These are phyloP conservation scores for Pogostemon cablin DNA, from an alignment of 257 asterid genomes.

Conservation along the genomic window DNA sequence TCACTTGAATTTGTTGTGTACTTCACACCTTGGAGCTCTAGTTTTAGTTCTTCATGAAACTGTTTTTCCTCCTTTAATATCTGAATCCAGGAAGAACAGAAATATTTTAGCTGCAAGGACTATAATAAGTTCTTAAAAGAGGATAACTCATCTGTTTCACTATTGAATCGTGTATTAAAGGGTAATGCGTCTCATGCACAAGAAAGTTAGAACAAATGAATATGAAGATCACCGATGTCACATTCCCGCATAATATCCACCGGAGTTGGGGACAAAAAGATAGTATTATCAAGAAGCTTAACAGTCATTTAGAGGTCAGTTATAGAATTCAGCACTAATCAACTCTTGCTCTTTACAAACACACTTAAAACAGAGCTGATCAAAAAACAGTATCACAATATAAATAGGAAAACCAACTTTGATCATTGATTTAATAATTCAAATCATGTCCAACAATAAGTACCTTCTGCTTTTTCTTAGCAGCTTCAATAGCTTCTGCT, in stretches of 20 bases:
- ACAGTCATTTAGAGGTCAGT: background rate
- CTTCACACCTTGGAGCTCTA: slow-evolving; percentile 57
- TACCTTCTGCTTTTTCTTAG: slow-evolving; percentile 74
- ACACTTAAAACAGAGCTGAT: background rate
- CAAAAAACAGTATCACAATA: background rate
- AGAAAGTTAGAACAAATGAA: background rate
- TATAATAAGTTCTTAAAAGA: background rate
- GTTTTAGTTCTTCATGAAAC: slow-evolving; percentile 65
- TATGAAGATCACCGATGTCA: background rate
- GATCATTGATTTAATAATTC: background rate
- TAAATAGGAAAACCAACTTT: background rate
- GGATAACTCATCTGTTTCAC: background rate
- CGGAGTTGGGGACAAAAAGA: background rate
- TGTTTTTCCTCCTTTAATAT: slow-evolving; percentile 57
- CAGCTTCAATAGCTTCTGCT: slow-evolving; percentile 84
- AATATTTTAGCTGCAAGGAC: background rate
- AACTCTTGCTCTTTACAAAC: background rate
- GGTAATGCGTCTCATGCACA: background rate
- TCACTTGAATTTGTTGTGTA: slow-evolving; percentile 37
- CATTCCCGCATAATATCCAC: too few species aligned
- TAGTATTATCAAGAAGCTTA: background rate
- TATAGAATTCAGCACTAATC: background rate
- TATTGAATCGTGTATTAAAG: background rate
- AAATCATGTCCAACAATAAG: background rate
- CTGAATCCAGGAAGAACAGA: slow-evolving; percentile 42